Evolutionary conservation across 2,329 filamentous ascomycete genomes (phyloP).

Genomic region (Colletotrichum tamarilloi): DNA sequence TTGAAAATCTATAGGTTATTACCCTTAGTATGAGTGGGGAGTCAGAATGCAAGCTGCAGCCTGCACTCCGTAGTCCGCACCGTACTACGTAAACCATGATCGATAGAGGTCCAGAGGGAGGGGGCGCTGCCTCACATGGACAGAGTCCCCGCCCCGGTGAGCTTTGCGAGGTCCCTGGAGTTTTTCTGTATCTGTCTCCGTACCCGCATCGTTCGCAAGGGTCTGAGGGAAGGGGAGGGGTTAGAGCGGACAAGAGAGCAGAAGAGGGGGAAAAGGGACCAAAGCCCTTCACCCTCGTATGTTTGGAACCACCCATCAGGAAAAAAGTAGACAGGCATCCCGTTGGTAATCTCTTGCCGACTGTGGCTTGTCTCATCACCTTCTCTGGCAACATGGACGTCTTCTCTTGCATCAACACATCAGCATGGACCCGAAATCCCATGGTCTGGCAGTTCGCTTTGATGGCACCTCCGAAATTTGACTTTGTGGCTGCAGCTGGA

Average conservation of each 20-base stretch:
- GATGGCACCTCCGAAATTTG: conserved; percentile 10
- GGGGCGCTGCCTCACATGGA: not conserved
- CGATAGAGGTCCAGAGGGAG: too few species aligned
- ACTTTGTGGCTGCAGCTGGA: conserved; percentile 26
- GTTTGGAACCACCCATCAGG: not conserved
- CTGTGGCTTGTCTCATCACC: conserved; percentile 1
- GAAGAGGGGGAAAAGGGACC: not conserved
- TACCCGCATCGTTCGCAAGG: not conserved
- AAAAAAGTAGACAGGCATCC: not conserved
- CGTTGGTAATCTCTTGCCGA: not conserved
- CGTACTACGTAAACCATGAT: too few species aligned
- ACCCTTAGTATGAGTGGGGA: not conserved
- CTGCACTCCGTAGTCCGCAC: not conserved
- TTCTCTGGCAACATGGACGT: not conserved
- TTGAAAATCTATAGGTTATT: not conserved
- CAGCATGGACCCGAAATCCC: conserved; percentile 1
- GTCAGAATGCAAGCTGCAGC: not conserved
- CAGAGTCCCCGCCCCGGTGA: not conserved
- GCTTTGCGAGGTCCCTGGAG: not conserved
- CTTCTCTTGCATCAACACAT: conserved; percentile 14
- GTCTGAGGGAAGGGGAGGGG: not conserved
- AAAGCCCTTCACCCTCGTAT: not conserved
- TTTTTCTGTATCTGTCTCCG: not conserved
- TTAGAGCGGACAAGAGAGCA: not conserved
- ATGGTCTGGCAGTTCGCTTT: conserved; percentile 15